Percentiles rank a stretch among this genome's conserved stretches.
Conservation (phyloP, 2,329 filamentous ascomycete species). For the Didymella glomerata region DNA sequence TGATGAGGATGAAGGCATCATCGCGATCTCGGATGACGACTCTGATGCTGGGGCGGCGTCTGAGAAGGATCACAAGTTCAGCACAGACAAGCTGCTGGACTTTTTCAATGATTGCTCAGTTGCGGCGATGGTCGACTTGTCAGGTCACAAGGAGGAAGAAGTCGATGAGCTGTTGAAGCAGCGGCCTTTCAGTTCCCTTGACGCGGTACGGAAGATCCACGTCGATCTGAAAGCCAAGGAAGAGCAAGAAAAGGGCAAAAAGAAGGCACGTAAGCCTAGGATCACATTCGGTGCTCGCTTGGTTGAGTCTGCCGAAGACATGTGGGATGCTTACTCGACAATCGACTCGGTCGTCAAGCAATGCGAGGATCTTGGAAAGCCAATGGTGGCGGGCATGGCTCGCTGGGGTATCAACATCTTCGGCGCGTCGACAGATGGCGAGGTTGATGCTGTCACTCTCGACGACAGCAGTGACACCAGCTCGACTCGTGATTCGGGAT, state of each 20-base stretch:
- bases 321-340: slow-evolving; percentile 80
- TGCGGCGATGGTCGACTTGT: slow-evolving; percentile 82
- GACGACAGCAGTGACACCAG: slow-evolving; percentile 52
- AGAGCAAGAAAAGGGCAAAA: slow-evolving; percentile 43
- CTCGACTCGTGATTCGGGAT: slow-evolving; percentile 68
- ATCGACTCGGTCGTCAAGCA: slow-evolving; percentile 82
- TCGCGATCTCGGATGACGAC: slow-evolving; percentile 52
- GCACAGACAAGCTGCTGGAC: slow-evolving; percentile 69
- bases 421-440: slow-evolving; percentile 65
- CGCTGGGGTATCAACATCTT: slow-evolving; percentile 74
- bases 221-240: slow-evolving; percentile 36
- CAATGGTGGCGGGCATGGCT: slow-evolving; percentile 70
- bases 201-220: slow-evolving; percentile 72
- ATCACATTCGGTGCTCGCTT: slow-evolving; percentile 71
- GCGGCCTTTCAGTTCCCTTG: slow-evolving; percentile 75
- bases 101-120: slow-evolving; percentile 84
- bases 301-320: slow-evolving; percentile 72
- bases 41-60: slow-evolving; percentile 53
- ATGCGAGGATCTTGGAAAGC: slow-evolving; percentile 77
- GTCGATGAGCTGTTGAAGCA: slow-evolving; percentile 74
- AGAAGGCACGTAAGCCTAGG: slow-evolving; percentile 51
- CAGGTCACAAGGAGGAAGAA: slow-evolving; percentile 73
- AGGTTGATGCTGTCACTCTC: slow-evolving; percentile 67
- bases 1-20: slow-evolving; percentile 47
- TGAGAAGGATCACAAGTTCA: slow-evolving; percentile 37